Base-by-base conservation (phyloP, 1,284 basidiomycete genomes). In the Trichosporon ovoides region DNA sequence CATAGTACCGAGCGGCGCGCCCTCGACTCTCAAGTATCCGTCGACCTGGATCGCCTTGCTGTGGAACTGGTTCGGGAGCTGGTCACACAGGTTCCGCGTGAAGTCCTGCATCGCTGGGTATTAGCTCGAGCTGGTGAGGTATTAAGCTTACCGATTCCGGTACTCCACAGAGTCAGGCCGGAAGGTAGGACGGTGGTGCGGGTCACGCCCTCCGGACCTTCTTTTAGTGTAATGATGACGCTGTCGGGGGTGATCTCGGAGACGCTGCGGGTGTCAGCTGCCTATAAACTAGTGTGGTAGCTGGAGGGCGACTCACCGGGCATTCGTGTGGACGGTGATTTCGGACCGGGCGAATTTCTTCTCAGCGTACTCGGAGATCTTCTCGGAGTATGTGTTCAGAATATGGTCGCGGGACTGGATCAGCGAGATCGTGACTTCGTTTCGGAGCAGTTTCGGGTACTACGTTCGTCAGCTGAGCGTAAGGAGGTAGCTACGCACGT, bases 321-420 rank as follows among this genome's bases (percentile, higher is more conserved):
- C 89, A 65, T 85, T 88, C 13, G 87, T 89, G 61, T 96, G 81
- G 24, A 97, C 83, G 68, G 93, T 82, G 56, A 98, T 89, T 20
- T 84, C 81, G 68, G 91, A 88, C 49, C 92, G 83, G 18, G 82
- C 79, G 77, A 98, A 98, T 74, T 91, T 89, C 59, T 79, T 73
- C 71, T 98, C 96, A 9, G 93, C 96, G 73, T 91, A 99, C 64
- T 89, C 83, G 14, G 91, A 96, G 66, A 99, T 99, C 56, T 87
- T 89, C 73, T 98, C 93, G 7, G 92, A 90, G 79, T 98, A 99
- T 11, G 77, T 83, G 73, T 82, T 82, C 69, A 99, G 78, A 66
- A 99, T 98, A 73, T 99, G 96, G 70, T 90, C 91, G 55, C 93
- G 81, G 35, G 89, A 91, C 74, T 99, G 96, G 60, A 99, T 87